phyloP scores from a whole-genome alignment of 1,139 yeast genomes.

The Candida glucosophila region DNA sequence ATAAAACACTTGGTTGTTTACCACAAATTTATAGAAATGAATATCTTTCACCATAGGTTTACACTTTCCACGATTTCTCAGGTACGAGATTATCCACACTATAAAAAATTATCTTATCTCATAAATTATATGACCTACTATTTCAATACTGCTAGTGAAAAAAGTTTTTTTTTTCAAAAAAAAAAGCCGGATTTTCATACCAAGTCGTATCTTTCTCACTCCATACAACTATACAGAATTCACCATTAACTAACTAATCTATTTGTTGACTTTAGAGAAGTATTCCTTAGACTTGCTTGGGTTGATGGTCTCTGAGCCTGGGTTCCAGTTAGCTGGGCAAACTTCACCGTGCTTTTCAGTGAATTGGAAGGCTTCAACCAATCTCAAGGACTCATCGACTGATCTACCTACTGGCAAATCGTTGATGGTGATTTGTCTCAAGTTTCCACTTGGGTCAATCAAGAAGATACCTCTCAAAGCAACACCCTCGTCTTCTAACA shows the following conservation, averaged over 20 bases:
- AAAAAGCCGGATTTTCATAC: no score
- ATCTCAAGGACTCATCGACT: slow-evolving; percentile 94
- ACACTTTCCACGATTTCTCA: no score
- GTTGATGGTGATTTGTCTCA: slow-evolving; percentile 95
- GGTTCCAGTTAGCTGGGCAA: slow-evolving; percentile 99
- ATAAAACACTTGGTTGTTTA: slow-evolving; percentile 56
- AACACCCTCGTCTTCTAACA: slow-evolving; percentile 90
- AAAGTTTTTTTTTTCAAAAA: no score
- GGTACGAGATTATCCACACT: no score
- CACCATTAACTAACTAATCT: no score
- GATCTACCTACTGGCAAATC: slow-evolving; percentile 99
- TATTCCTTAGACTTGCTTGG: slow-evolving; percentile 78
- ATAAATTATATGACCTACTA: no score
- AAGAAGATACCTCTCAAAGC: slow-evolving; percentile 97
- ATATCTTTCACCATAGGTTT: no score
- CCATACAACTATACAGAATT: no score
- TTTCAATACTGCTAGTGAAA: no score
- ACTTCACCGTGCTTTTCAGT: slow-evolving; percentile 95
- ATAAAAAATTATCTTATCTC: no score
- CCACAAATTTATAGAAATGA: slow-evolving; percentile 46
- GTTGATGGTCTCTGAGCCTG: slow-evolving; percentile 92
- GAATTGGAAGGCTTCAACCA: slow-evolving; percentile 89
- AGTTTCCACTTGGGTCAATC: slow-evolving; percentile 89
- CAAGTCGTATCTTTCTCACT: no score
- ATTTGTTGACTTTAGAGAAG: slow-evolving; percentile 51